phyloP scores from a whole-genome alignment of 129 eudicot genomes.

The Glebionis coronaria region DNA sequence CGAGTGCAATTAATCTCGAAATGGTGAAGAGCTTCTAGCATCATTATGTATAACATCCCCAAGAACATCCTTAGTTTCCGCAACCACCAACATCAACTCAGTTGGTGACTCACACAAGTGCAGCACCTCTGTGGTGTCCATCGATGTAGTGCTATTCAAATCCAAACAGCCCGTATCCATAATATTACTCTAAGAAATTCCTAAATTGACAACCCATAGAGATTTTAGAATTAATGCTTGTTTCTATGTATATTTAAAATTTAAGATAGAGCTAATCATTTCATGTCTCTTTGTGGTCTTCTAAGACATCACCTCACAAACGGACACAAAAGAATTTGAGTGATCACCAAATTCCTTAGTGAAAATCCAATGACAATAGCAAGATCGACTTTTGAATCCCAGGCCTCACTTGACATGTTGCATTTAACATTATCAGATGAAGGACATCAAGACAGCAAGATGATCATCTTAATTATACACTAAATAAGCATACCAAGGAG shows the following conservation, averaged over 20 bases:
- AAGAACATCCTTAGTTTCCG: no score
- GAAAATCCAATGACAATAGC: slow-evolving; percentile 8
- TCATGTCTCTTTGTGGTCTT: background rate
- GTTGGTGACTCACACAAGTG: no score
- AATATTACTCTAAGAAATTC: background rate
- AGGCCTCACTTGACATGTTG: background rate
- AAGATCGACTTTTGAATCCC: background rate
- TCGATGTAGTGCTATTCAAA: background rate
- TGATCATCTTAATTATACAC: background rate
- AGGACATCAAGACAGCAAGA: background rate
- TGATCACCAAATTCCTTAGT: background rate
- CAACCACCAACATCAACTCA: no score
- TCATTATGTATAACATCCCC: no score
- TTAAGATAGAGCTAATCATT: background rate
- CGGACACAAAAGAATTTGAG: background rate
- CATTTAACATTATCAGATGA: background rate
- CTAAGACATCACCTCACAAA: background rate
- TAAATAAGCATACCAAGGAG: background rate
- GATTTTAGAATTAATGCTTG: background rate
- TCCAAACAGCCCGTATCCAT: background rate
- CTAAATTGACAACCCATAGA: background rate
- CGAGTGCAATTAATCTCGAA: slow-evolving; percentile 36
- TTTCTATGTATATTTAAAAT: background rate
- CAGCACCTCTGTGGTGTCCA: no score
- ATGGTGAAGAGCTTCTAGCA: slow-evolving; percentile 24